phyloP scores from a whole-genome alignment of 306 rosid genomes.

The Luffa acutangula region DNA sequence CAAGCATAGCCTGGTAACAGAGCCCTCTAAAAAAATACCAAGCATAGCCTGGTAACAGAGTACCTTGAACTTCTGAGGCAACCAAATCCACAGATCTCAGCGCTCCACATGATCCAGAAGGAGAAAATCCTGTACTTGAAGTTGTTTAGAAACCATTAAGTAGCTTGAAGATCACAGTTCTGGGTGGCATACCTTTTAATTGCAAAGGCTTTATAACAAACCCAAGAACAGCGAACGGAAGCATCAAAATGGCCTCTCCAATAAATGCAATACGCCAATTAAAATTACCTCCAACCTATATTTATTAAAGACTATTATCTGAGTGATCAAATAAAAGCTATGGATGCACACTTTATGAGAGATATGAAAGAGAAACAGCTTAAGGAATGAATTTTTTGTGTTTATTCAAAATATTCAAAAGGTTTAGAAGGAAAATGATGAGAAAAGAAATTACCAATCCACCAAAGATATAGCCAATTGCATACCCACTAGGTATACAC shows the following conservation, averaged over 20 bases:
- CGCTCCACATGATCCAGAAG: conserved; percentile 28
- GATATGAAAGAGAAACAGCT: not conserved
- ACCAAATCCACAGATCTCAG: conserved; percentile 26
- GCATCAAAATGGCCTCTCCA: conserved; percentile 81
- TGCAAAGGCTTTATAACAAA: conserved; percentile 71
- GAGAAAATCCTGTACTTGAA: conserved; percentile 51
- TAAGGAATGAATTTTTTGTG: not conserved
- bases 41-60: not conserved
- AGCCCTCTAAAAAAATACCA: not conserved
- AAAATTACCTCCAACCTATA: conserved; percentile 56
- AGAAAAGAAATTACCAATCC: conserved; percentile 58
- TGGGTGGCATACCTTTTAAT: conserved; percentile 42
- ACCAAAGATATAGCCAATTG: conserved; percentile 89
- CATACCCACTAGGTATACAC: conserved; percentile 94
- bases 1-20: not conserved
- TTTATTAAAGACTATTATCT: not conserved
- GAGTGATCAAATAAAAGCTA: not conserved
- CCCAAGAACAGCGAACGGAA: conserved; percentile 81
- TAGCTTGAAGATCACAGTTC: conserved; percentile 12
- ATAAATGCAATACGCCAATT: conserved; percentile 85
- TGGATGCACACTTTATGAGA: not conserved
- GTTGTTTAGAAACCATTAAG: conserved; percentile 2
- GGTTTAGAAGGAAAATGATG: not conserved
- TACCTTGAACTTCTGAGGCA: conserved; percentile 57
- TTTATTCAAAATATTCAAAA: not conserved